Conservation (phyloP, 1,284 basidiomycete genomes). For the Naganishia cerealis region DNA sequence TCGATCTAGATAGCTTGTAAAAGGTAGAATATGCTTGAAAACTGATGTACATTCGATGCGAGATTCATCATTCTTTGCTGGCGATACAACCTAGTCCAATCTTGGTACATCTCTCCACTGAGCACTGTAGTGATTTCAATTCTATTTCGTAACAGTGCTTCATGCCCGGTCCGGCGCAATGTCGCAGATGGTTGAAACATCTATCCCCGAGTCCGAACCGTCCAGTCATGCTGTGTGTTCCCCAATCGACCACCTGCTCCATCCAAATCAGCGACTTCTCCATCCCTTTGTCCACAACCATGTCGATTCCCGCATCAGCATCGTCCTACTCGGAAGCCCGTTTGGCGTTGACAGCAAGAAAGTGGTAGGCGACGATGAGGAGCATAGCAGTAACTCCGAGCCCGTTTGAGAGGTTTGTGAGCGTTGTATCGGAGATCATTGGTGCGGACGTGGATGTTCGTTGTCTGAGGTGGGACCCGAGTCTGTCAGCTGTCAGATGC, state of each 20-base stretch:
- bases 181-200: no score
- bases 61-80: no score
- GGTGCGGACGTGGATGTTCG: not conserved
- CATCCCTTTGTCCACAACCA: not conserved
- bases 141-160: no score
- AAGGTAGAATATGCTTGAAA: no score
- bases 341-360: slow-evolving; percentile 76
- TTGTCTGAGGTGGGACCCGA: not conserved
- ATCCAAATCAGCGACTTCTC: not conserved
- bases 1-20: not conserved
- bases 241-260: not conserved
- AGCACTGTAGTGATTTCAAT: no score
- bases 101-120: no score
- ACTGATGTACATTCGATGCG: no score
- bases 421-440: slow-evolving; percentile 72
- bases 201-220: no score
- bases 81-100: no score
- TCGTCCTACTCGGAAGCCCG: slow-evolving; percentile 43
- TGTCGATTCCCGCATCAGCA: no score
- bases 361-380: slow-evolving; percentile 79
- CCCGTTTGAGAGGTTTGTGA: slow-evolving; percentile 78
- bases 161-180: no score
- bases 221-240: no score
- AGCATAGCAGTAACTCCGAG: slow-evolving; percentile 79
- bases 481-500: not conserved